Base-by-base conservation (phyloP, 345 rosid genomes). In the Citrus medica region DNA sequence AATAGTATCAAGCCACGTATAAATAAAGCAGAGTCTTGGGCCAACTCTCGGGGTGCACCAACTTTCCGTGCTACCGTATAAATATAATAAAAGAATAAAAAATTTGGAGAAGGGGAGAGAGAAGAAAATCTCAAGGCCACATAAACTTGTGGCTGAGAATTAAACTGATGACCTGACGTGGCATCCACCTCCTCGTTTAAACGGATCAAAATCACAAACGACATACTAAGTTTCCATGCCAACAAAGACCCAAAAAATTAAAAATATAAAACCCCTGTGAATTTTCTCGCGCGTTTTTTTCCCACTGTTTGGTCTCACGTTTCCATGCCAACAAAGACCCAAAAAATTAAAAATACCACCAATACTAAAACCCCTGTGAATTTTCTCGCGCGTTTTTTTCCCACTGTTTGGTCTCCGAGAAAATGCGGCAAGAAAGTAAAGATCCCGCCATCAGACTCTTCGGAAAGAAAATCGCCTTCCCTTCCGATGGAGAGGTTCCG, bases 71-170 rank as follows among this genome's bases (percentile, higher is more conserved):
- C 81, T 35, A 81, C 79, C 69, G 40, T 70, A 30, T 51, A 1
- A 16, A 53, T 30, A 32, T 1, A 73, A 38, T 16, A 6, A 58
- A 76, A 75, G n/a, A 40, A 74, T 40, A 42, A 24, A 75, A 46
- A 63, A 46, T 21, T 48, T 0, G 69, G 13, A 28, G 9, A 32
- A 53, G 5, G 38, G 5, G 55, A 40, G 3, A 27, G 72, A 82
- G 85, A 66, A 67, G 85, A 84, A 89, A 90, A 87, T 85, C 86
- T 79, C 69, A 85, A 85, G 92, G 90, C 94, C 97, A 88, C 94
- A 89, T 67, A 84, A 91, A 89, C 92, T 82, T 92, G 97, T 94
- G 98, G 98, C 96, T 90, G 88, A 88, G 87, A 91, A 94, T 88
- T 28, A 32, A 86, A 82, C 68, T n/a, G n/a, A 62, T 64, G 68